Evolutionary conservation across 208 protist species (phyloP), one percentile per base, ranked within the genome.

Genomic region (Leishmania arabica): DNA sequence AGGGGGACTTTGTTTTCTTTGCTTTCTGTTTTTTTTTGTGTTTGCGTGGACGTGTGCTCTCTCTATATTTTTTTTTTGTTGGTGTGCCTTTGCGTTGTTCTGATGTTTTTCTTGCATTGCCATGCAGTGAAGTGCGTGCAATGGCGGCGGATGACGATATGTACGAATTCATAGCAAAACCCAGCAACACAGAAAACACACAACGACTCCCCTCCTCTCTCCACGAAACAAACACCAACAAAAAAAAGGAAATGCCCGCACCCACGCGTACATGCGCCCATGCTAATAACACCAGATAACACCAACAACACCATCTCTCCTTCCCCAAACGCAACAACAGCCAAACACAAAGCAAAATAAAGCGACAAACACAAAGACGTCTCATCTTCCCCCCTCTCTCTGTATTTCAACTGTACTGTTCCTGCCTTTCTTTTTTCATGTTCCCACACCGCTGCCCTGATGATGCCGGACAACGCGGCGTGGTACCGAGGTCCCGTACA

Each of bases 381-480:
- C 31, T 80, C 34, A 17, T 40, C 19, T 73, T 62, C 58, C 49
- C 40, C 13, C 45, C 34, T 24, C 40, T 42, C 64, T 47, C 53
- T 69, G 51, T 77, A 24, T 62, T 31, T 62, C 1, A 54, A 54
- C 51, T 54, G 51, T 34, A 19, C 31, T 68, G 31, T 68, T 40
- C 51, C 54, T 77, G 31, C 8, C 64, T 77, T 27, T 75, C 49
- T 65, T 80, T 80, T 80, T 74, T 13, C 24, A 49, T 49, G 45
- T 62, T 21, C 9, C 24, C 27, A 31, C 34, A 65, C n/a, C 24
- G 15, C 34, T 17, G n/a, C 34, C 21, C 34, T 65, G 34, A 69
- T 40, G 34, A 77, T 65, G 13, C 72, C 21, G 47, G 40, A 0
- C 21, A 71, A 69, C 51, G 24, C 37, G 34, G 77, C 58, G 51